phyloP scores from a whole-genome alignment of 2,329 filamentous ascomycete genomes.

The Knoxdaviesia proteae region DNA sequence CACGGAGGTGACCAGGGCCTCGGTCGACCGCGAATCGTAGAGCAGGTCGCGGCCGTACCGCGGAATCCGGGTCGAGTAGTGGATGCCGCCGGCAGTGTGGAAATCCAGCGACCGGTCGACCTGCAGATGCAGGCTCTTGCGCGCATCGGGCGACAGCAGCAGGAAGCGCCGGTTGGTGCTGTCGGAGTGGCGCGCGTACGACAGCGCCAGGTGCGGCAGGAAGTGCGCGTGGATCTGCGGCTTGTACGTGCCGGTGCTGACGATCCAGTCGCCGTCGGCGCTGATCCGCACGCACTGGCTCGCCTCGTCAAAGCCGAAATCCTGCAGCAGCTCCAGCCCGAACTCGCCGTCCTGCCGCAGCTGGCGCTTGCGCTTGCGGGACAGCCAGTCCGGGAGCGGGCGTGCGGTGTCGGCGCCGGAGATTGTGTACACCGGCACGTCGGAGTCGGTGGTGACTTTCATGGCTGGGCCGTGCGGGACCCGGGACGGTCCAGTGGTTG shows the following conservation, averaged over 20 bases:
- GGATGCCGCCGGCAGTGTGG: conserved; percentile 71
- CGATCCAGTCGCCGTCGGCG: conserved; percentile 92
- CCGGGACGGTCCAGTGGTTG: not conserved
- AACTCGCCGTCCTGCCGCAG: conserved; percentile 86
- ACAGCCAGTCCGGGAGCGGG: conserved; percentile 87
- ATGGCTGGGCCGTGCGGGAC: conserved; percentile 19
- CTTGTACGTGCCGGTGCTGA: conserved; percentile 69
- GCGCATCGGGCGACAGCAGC: conserved; percentile 75
- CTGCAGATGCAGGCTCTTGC: conserved; percentile 86
- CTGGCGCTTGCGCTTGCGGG: conserved; percentile 70
- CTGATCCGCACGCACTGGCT: conserved; percentile 76
- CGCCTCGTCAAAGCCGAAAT: conserved; percentile 95
- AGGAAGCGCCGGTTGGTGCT: conserved; percentile 81
- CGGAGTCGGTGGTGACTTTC: conserved; percentile 66
- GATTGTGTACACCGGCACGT: conserved; percentile 84
- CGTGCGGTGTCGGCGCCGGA: conserved; percentile 75
- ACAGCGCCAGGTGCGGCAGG: conserved; percentile 80
- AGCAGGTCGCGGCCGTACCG: conserved; percentile 78
- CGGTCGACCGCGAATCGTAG: conserved; percentile 64
- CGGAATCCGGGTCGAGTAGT: conserved; percentile 76
- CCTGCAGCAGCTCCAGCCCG: conserved; percentile 82
- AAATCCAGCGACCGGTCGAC: conserved; percentile 82
- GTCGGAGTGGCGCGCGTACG: conserved; percentile 78
- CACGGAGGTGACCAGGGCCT: conserved; percentile 71
- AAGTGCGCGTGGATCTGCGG: conserved; percentile 87